Evolutionary conservation across 768 basidiomycete species (phyloP), one percentile per base, ranked within the genome.

Genomic region (Symmetrospora coprosmae): DNA sequence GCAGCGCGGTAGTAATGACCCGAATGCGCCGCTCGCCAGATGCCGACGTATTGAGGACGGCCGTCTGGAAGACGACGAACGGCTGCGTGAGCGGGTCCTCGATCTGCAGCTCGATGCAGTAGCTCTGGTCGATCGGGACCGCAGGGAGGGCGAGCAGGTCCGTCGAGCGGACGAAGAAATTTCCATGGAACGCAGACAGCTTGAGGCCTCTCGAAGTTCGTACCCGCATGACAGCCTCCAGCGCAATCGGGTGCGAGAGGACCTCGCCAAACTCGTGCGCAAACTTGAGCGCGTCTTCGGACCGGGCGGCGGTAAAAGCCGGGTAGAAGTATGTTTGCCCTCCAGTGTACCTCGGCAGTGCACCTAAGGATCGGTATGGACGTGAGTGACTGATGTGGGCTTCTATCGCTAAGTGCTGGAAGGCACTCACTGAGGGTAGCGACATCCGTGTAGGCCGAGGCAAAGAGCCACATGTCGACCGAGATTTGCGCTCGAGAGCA

Each of bases 391-490:
- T n/a, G n/a, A n/a, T n/a, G n/a, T n/a, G n/a, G n/a, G n/a, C n/a
- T n/a, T n/a, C n/a, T n/a, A n/a, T n/a, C n/a, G n/a, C n/a, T n/a
- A n/a, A n/a, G n/a, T n/a, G n/a, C n/a, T n/a, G n/a, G n/a, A n/a
- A n/a, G n/a, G n/a, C 49, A 64, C 78, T 46, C 70, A 87, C 89
- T 84, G 17, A 99, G 78, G 62, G 83, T 89, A 1, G 94, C 89
- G 41, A 97, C 88, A 73, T 97, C 94, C 66, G 91, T 90, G 71
- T 97, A 99, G 19, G 78, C 77, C 7, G 88, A 78, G 66, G 87
- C 87, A 77, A 96, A 97, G 60, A 99, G 77, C 83, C 97, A 97
- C 92, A 99, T 96, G 72, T 97, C 92, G 61, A 97, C 92, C 0
- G 90, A 88, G 43, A 99, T 87, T 73, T 97, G 94, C 4, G 87